A percentile compares a stretch with the other conserved stretches of the same genome.
These are phyloP conservation scores for Austroboletus rostrupii DNA, from an alignment of 1,284 basidiomycete genomes.

Conservation along the genomic window DNA sequence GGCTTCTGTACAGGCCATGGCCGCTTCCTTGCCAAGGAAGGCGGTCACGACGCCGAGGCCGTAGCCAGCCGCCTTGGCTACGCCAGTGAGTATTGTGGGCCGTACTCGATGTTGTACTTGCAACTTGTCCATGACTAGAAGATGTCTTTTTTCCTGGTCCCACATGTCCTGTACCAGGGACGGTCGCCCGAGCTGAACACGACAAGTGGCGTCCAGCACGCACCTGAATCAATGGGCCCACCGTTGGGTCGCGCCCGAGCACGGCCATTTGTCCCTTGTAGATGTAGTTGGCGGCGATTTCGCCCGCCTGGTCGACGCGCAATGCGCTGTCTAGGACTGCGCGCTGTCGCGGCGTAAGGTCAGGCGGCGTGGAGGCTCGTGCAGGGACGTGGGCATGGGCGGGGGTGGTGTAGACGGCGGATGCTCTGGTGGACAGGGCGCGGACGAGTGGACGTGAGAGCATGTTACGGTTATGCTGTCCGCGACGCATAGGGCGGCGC, in stretches of 20 bases:
- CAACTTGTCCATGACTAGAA: conserved; percentile 81
- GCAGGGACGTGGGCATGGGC: conserved; percentile 34
- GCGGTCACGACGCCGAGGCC: conserved; percentile 84
- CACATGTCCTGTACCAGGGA: conserved; percentile 77
- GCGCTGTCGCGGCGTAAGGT: conserved; percentile 47
- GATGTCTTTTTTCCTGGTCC: conserved; percentile 93
- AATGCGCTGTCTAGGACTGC: conserved; percentile 60
- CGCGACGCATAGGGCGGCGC: conserved; percentile 17
- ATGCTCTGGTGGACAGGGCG: conserved; percentile 23
- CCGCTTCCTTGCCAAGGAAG: conserved; percentile 86
- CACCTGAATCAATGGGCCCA: conserved; percentile 77
- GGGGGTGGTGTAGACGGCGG: conserved; percentile 37
- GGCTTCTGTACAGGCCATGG: conserved; percentile 98
- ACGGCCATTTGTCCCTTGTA: conserved; percentile 81
- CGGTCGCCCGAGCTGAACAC: conserved; percentile 4
- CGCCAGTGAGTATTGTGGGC: conserved; percentile 79
- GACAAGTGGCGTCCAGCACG: conserved; percentile 15
- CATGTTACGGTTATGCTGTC: conserved; percentile 18
- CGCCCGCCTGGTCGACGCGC: conserved; percentile 89
- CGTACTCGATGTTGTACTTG: conserved; percentile 81
- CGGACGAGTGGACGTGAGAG: conserved; percentile 16
- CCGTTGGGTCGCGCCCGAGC: conserved; percentile 56
- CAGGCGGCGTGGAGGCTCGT: conserved; percentile 44
- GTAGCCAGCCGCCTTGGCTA: conserved; percentile 85
- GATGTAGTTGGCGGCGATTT: conserved; percentile 91